Evolutionary conservation across 371 early-diverging fungal species (phyloP).

Genomic region (Lichtheimia corymbifera): DNA sequence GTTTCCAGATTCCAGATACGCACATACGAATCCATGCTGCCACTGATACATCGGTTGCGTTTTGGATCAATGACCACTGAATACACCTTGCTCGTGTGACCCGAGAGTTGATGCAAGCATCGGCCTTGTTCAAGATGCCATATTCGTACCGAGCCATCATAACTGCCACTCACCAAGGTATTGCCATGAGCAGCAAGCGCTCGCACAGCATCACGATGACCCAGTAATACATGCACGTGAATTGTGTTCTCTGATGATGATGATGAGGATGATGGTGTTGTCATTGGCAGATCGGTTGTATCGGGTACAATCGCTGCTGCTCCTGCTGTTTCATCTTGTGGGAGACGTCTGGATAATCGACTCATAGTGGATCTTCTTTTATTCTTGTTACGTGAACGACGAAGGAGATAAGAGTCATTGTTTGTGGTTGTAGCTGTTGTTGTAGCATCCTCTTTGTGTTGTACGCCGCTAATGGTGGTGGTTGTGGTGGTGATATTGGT

Average conservation of each 20-base stretch:
- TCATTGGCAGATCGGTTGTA: no score
- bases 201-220: conserved; percentile 91
- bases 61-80: conserved; percentile 83
- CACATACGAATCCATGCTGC: conserved; percentile 93
- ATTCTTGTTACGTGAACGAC: no score
- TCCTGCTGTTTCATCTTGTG: no score
- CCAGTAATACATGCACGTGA: conserved; percentile 64
- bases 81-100: conserved; percentile 90
- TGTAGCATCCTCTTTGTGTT: no score
- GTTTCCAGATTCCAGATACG: conserved; percentile 88
- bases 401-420: conserved; percentile 16
- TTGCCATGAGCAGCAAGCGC: conserved; percentile 90
- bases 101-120: conserved; percentile 61
- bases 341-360: no score
- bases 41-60: conserved; percentile 78
- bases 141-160: conserved; percentile 88
- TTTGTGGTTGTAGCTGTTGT: conserved; percentile 14
- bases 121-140: conserved; percentile 84
- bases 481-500: no score
- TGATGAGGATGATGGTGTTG: no score
- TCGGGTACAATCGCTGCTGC: no score
- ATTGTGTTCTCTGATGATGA: no score
- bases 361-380: no score
- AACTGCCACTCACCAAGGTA: conserved; percentile 88
- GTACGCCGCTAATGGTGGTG: no score